phyloP scores from a whole-genome alignment of 257 asterid genomes.

The Solanum peruvianum region DNA sequence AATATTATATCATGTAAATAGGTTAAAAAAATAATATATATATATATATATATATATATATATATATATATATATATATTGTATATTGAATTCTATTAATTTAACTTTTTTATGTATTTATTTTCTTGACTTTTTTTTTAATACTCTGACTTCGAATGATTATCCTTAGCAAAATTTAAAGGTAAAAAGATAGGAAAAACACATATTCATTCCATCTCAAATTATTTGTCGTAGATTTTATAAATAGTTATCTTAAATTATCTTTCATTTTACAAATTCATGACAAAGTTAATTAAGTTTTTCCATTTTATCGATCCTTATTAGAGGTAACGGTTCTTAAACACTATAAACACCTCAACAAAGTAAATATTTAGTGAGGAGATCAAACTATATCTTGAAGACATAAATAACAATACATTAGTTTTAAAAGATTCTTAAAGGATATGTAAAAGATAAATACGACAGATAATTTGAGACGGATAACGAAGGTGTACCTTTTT shows the following conservation, averaged over 20 bases:
- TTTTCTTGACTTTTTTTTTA: not conserved
- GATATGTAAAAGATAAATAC: not conserved
- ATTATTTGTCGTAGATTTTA: not conserved
- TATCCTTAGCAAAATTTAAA: not conserved
- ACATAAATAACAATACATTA: too few species aligned
- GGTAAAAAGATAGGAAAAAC: not conserved
- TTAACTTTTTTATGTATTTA: not conserved
- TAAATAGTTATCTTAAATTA: too few species aligned
- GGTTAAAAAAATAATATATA: not conserved
- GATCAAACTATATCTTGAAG: not conserved
- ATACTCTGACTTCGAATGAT: not conserved
- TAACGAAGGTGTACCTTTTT: conserved; percentile 29
- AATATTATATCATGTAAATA: not conserved
- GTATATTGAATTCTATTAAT: not conserved
- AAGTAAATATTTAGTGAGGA: too few species aligned
- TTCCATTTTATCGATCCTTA: not conserved
- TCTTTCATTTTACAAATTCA: too few species aligned
- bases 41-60: not conserved
- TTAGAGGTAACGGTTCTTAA: not conserved
- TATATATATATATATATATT: not conserved
- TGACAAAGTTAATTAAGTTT: too few species aligned
- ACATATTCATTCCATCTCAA: rapidly evolving
- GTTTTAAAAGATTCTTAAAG: not conserved
- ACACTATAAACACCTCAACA: too few species aligned
- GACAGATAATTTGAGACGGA: not conserved